Evolutionary conservation across 176 grass and related monocot genomes (phyloP).

Genomic region (Juncus effusus): DNA sequence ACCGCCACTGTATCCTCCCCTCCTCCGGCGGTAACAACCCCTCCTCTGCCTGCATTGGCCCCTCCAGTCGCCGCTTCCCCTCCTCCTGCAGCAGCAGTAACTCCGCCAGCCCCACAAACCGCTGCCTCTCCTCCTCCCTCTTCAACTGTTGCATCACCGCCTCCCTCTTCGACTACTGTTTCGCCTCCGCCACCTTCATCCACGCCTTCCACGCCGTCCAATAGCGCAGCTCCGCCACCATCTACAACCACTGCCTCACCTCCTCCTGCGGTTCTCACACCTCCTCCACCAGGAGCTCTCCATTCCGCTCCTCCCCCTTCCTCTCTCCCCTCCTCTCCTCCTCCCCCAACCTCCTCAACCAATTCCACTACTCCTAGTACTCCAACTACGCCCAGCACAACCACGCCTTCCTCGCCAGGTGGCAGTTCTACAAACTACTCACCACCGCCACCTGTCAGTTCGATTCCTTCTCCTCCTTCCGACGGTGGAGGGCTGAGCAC

Average conservation of each 20-base stretch:
- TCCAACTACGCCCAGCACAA: not conserved
- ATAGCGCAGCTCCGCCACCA: conserved; percentile 8
- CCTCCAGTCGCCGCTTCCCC: not conserved
- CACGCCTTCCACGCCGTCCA: conserved; percentile 4
- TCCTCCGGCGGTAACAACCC: not conserved
- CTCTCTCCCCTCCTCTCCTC: not conserved
- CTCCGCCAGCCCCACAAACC: conserved; percentile 1
- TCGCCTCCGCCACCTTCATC: conserved; percentile 15
- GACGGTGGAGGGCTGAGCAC: conserved; percentile 36
- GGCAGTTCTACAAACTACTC: not conserved
- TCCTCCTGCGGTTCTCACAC: not conserved
- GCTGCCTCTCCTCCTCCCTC: conserved; percentile 5
- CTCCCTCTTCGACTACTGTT: not conserved
- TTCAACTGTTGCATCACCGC: conserved; percentile 3
- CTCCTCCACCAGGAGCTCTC: conserved; percentile 24
- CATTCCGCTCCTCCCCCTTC: conserved; percentile 14
- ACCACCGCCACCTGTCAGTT: not conserved
- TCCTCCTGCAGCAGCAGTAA: not conserved
- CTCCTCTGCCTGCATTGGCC: not conserved
- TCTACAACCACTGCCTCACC: conserved; percentile 21
- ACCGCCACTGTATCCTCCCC: not conserved
- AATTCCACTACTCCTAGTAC: conserved; percentile 18
- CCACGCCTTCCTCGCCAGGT: conserved; percentile 22
- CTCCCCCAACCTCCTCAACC: conserved; percentile 32
- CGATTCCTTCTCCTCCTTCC: conserved; percentile 8